Percentiles rank a stretch among this genome's conserved stretches.
Evolutionary conservation across 1,284 basidiomycete genomes (phyloP).

Genomic region (Rhodotorula sp.): DNA sequence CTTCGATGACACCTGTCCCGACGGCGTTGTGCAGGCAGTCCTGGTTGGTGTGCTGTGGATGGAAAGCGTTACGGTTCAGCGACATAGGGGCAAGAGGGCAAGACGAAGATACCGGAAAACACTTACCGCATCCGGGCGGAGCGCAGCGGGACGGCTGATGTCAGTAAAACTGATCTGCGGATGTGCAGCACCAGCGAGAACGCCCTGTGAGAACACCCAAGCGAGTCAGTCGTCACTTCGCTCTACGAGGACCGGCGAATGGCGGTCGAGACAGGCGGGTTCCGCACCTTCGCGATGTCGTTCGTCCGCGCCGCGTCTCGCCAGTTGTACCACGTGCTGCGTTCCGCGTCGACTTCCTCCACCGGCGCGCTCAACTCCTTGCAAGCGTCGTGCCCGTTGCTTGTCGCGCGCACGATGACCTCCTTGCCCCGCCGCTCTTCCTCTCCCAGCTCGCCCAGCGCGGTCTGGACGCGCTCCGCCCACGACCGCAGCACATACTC

Average conservation of each 20-base stretch:
- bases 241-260: too few relatives aligned
- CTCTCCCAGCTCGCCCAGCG: not conserved
- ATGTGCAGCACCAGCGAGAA: not conserved
- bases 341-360: not conserved
- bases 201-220: not conserved
- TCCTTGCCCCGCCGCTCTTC: not conserved
- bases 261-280: not conserved
- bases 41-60: conserved; percentile 7
- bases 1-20: conserved; percentile 12
- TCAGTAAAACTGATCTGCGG: not conserved
- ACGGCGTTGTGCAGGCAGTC: conserved; percentile 14
- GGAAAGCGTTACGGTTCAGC: not conserved
- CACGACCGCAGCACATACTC: not conserved
- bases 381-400: conserved; percentile 7
- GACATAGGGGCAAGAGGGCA: too few relatives aligned
- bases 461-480: not conserved
- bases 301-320: conserved; percentile 3
- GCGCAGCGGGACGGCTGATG: not conserved
- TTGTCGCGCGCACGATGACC: conserved; percentile 5
- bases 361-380: not conserved
- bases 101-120: not conserved
- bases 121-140: conserved; percentile 9
- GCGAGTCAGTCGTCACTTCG: not conserved
- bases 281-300: not conserved
- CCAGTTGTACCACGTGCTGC: not conserved